phyloP scores from a whole-genome alignment of 768 basidiomycete species.

The Naganishia antarctica region DNA sequence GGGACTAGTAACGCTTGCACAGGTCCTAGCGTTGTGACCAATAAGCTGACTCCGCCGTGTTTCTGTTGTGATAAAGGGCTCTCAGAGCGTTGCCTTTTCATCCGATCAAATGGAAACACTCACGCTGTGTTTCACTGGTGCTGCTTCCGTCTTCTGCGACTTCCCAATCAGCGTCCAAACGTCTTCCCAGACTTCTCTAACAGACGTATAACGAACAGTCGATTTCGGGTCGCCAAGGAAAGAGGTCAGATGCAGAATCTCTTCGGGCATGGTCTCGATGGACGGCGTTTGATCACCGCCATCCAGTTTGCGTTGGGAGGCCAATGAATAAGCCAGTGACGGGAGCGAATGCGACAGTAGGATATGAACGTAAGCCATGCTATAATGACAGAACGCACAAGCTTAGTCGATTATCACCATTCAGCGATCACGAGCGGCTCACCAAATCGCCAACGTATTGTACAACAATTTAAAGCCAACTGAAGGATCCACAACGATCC shows the following conservation, averaged over 20 bases:
- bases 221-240: neutral
- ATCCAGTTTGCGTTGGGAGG: neutral
- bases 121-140: too few relatives aligned
- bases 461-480: neutral
- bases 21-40: neutral
- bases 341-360: neutral
- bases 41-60: neutral
- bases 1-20: neutral
- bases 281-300: neutral
- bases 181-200: neutral
- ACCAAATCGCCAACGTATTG: conserved; percentile 11
- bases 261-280: neutral
- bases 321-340: neutral
- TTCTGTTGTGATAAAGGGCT: neutral
- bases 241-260: neutral
- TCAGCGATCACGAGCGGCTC: too few relatives aligned
- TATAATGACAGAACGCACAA: neutral
- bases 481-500: neutral
- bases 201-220: neutral
- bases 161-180: neutral
- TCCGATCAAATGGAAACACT: neutral
- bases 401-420: too few relatives aligned
- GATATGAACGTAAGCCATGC: neutral
- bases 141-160: neutral
- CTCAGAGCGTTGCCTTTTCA: neutral